Conservation (phyloP, 208 protist genomes). For the Chromosphaera perkinsii region DNA sequence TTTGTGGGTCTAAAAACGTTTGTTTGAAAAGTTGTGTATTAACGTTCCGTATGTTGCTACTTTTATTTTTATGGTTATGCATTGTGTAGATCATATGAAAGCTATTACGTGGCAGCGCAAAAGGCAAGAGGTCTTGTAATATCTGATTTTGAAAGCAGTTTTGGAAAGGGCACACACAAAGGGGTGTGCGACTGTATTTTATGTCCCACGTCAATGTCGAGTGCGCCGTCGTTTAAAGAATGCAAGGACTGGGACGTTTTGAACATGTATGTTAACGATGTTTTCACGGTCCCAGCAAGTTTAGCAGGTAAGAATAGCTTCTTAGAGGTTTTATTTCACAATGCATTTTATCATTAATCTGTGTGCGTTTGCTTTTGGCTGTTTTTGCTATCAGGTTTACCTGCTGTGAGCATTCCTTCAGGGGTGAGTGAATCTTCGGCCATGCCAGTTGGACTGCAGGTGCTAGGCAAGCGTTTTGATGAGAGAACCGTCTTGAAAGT, state of each 20-base stretch:
- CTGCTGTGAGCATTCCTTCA: neutral
- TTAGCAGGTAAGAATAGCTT: constrained; percentile 22
- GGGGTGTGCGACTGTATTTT: constrained; percentile 9
- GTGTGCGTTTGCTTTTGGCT: neutral
- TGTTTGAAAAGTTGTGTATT: neutral
- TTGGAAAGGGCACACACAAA: neutral
- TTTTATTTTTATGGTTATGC: neutral
- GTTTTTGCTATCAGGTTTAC: neutral
- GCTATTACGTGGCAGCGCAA: constrained; percentile 29
- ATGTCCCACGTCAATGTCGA: constrained; percentile 12
- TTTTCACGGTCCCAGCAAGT: constrained; percentile 30
- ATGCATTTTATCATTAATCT: no score
- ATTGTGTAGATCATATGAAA: constrained; percentile 14
- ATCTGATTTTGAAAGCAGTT: neutral
- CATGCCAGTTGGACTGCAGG: constrained; percentile 6
- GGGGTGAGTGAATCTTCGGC: neutral
- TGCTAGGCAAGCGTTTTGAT: neutral
- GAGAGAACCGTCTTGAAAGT: neutral
- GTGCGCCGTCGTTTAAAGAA: neutral
- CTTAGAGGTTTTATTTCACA: no score
- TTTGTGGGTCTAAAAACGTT: neutral
- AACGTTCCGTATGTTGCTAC: neutral
- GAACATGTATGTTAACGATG: constrained; percentile 14
- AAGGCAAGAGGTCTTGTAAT: constrained; percentile 7
- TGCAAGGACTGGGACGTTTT: neutral